phyloP scores from a whole-genome alignment of 768 basidiomycete genomes.

The Trametes sanguinea region DNA sequence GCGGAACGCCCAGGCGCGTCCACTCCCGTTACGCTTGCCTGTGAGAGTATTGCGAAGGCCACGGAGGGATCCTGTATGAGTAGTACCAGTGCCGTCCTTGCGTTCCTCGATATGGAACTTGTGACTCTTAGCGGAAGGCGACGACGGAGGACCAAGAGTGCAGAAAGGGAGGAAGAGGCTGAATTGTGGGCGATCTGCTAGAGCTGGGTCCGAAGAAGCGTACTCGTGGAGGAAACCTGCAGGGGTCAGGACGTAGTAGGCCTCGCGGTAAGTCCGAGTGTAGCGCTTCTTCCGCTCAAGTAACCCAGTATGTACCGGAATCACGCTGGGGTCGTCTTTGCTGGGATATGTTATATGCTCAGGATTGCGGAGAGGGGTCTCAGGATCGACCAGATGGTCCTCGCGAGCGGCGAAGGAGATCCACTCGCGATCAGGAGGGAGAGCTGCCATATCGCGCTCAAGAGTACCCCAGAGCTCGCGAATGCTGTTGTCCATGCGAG shows the following conservation, averaged over 20 bases:
- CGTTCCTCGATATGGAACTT: slow-evolving; percentile 97
- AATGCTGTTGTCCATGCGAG: slow-evolving; percentile 72
- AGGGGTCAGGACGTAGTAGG: slow-evolving; percentile 90
- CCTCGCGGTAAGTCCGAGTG: slow-evolving; percentile 82
- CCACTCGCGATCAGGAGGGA: slow-evolving; percentile 92
- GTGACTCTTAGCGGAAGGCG: slow-evolving; percentile 67
- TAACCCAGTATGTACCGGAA: slow-evolving; percentile 84
- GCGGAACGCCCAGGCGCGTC: slow-evolving; percentile 88
- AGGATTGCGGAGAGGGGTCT: slow-evolving; percentile 88
- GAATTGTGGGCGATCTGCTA: slow-evolving; percentile 66
- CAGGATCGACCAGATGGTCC: slow-evolving; percentile 95
- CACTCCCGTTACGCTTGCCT: slow-evolving; percentile 36
- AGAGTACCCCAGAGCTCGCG: slow-evolving; percentile 77
- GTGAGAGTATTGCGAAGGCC: slow-evolving; percentile 33
- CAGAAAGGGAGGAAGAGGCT: slow-evolving; percentile 92
- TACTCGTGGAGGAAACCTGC: slow-evolving; percentile 97
- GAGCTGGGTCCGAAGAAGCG: slow-evolving; percentile 69
- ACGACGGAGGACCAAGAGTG: slow-evolving; percentile 89
- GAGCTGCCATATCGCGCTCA: slow-evolving; percentile 70
- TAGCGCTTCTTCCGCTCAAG: slow-evolving; percentile 96
- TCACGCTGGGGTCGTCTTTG: slow-evolving; percentile 86
- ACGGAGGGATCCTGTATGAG: slow-evolving; percentile 56
- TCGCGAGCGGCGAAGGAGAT: slow-evolving; percentile 90
- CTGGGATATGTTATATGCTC: slow-evolving; percentile 80
- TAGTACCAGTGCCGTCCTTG: slow-evolving; percentile 76